A percentile compares a stretch with the other conserved stretches of the same genome.
phyloP scores from a whole-genome alignment of 441 rosid genomes.

The Viola pubescens region DNA sequence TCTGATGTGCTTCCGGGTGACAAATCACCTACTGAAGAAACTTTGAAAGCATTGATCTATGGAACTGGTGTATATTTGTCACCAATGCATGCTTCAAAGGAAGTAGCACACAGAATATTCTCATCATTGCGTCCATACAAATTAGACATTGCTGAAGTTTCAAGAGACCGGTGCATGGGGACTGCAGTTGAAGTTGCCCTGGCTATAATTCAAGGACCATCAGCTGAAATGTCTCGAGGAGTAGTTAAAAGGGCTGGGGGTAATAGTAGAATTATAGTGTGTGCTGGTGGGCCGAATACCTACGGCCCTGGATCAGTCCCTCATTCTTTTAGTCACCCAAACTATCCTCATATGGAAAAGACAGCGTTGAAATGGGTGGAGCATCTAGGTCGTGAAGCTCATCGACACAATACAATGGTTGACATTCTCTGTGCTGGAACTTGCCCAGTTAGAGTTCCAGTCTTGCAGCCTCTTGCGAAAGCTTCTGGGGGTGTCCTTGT shows the following conservation, averaged over 20 bases:
- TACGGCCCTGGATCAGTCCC: constrained; percentile 93
- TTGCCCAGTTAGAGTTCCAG: constrained; percentile 80
- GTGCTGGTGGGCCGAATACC: constrained; percentile 92
- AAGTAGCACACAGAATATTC: constrained; percentile 83
- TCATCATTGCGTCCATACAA: constrained; percentile 84
- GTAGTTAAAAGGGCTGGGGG: constrained; percentile 86
- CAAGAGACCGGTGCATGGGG: constrained; percentile 89
- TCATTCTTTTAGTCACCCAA: constrained; percentile 72
- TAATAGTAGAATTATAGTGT: constrained; percentile 76
- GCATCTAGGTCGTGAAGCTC: constrained; percentile 69
- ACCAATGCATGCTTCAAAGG: constrained; percentile 89
- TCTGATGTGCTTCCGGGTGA: constrained; percentile 96
- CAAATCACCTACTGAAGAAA: constrained; percentile 62
- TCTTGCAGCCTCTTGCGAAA: constrained; percentile 84
- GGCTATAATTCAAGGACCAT: constrained; percentile 82
- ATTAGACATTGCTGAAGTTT: constrained; percentile 62
- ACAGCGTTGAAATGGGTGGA: constrained; percentile 84
- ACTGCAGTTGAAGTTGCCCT: constrained; percentile 89
- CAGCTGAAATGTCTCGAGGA: constrained; percentile 81
- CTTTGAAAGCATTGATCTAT: constrained; percentile 74
- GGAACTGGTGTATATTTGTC: constrained; percentile 91
- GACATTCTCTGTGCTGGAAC: constrained; percentile 97
- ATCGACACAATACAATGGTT: constrained; percentile 62
- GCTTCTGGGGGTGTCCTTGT: constrained; percentile 92
- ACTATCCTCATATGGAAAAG: constrained; percentile 82